Evolutionary conservation across 768 basidiomycete species (phyloP), one percentile per base, ranked within the genome.

Genomic region (Chalciporus piperatus): DNA sequence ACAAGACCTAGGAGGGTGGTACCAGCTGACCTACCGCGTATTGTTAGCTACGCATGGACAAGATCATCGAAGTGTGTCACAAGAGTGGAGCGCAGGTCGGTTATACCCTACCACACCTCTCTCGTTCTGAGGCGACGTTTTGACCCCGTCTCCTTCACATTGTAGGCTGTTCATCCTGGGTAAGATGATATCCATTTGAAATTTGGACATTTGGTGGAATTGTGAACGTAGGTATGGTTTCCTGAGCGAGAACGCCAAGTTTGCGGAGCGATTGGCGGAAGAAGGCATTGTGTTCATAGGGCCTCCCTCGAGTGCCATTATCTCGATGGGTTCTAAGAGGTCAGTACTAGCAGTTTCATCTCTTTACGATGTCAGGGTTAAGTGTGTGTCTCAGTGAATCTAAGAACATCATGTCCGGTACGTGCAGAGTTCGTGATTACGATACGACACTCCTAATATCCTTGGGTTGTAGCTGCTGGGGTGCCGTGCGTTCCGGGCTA

Each of bases 311-410:
- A 80, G 78, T 59, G 93, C 95, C 27, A 98, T 98, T 55, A 72
- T 87, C 13, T 89, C 87, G 61, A 98, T 97, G 95, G 95, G 94
- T 2, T 94, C 91, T 0, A 97, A 98, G 76, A 92, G 92, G 89
- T 90, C 27, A 6, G 72, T 56, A 16, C 42, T 19, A 45, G 32
- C 6, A 16, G 28, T 19, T 37, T 42, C 14, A 14, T 17, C 27
- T 16, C 8, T 23, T 9, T 37, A 42, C 4, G 17, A n/a, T 41
- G 25, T 40, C 28, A 22, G 47, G 27, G 51, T 25, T 10, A 42
- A 56, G 35, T 10, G 19, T 27, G 44, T 12, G 14, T 33, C 11
- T n/a, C 51, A 89, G 92, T 50, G 92, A 95, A 75, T 94, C 92
- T 35, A 98, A 98, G 74, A 93, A 90, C 52, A 96, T 96, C 62